Percentiles rank a stretch among this genome's conserved stretches.
Evolutionary conservation across 2,329 filamentous ascomycete species (phyloP).

Genomic region (Colletotrichum siamense): DNA sequence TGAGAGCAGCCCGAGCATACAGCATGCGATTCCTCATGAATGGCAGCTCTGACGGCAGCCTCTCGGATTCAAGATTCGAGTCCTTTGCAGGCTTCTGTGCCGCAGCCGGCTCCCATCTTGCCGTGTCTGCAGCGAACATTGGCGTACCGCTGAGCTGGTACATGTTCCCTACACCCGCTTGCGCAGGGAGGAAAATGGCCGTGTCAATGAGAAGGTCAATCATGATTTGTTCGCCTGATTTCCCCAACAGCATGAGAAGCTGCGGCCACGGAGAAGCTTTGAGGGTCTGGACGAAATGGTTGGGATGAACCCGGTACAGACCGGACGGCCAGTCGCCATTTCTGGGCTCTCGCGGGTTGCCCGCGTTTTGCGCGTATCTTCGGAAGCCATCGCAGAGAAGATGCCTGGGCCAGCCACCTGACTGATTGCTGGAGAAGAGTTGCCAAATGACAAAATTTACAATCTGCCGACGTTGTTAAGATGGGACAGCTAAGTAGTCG

Average conservation of each 20-base stretch:
- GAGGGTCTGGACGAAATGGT: constrained; percentile 72
- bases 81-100: background rate
- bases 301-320: constrained; percentile 67
- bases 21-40: constrained; percentile 87
- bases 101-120: constrained; percentile 27
- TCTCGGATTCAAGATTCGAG: background rate
- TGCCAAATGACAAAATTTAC: constrained; percentile 80
- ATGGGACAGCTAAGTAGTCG: background rate
- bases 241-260: constrained; percentile 75
- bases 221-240: constrained; percentile 78
- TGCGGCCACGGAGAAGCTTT: constrained; percentile 78
- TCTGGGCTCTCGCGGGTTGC: constrained; percentile 30
- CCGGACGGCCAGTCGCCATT: constrained; percentile 61
- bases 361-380: constrained; percentile 39
- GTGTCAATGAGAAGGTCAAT: constrained; percentile 77
- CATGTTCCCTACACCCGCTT: constrained; percentile 67
- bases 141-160: constrained; percentile 76
- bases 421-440: constrained; percentile 67
- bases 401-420: constrained; percentile 66
- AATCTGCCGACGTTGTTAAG: constrained; percentile 55
- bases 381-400: constrained; percentile 86
- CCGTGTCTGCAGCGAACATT: constrained; percentile 41
- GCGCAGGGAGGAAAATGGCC: constrained; percentile 73
- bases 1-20: constrained; percentile 78
- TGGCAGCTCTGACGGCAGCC: constrained; percentile 63